phyloP scores from a whole-genome alignment of 23 red algal species.

The Gracilariopsis chorda region DNA sequence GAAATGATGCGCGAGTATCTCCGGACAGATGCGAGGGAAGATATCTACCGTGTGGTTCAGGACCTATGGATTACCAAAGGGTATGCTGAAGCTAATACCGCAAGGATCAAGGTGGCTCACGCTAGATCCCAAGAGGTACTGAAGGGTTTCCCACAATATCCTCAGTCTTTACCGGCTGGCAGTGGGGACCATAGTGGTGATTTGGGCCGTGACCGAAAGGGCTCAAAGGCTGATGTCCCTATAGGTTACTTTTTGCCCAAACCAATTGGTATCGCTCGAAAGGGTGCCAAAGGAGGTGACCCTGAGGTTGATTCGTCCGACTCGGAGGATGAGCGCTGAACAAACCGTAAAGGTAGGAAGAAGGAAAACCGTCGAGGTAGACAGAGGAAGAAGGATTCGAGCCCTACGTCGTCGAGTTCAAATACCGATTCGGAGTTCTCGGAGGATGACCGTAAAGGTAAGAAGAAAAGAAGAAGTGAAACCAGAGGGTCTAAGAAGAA shows the following conservation, averaged over 20 bases:
- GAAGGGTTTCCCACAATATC: not conserved
- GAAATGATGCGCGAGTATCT: not conserved
- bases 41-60: not conserved
- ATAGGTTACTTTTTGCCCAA: not conserved
- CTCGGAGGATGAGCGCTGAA: not conserved
- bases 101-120: not conserved
- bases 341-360: not conserved
- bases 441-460: not conserved
- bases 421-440: not conserved
- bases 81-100: not conserved
- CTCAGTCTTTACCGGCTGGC: no score
- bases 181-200: not conserved
- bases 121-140: not conserved
- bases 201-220: not conserved
- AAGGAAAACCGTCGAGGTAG: not conserved
- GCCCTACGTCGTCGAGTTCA: not conserved
- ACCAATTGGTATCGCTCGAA: not conserved
- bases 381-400: not conserved
- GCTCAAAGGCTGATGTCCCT: not conserved
- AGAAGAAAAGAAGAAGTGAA: not conserved
- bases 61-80: not conserved
- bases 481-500: not conserved
- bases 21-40: not conserved
- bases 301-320: not conserved
- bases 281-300: not conserved